These are phyloP conservation scores for Citrus trifoliata DNA, from an alignment of 345 rosid genomes.

Conservation along the genomic window DNA sequence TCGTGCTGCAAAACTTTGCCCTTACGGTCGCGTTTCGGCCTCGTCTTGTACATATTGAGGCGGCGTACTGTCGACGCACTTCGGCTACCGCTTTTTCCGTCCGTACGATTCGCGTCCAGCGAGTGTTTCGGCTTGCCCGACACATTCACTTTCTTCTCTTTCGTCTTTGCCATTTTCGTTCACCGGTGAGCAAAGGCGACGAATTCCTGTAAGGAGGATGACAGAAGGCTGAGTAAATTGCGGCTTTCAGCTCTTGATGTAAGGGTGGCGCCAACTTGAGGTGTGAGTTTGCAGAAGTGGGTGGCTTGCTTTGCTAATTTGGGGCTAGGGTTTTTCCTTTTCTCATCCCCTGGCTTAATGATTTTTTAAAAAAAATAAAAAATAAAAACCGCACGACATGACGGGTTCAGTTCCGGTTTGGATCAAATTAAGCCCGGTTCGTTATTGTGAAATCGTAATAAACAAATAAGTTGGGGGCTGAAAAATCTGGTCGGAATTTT, in stretches of 20 bases:
- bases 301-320: not conserved
- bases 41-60: constrained; percentile 75
- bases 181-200: not conserved
- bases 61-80: constrained; percentile 79
- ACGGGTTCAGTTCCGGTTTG: too few species aligned
- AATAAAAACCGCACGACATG: too few species aligned
- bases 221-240: not conserved
- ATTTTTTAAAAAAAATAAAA: too few species aligned
- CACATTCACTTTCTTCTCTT: constrained; percentile 66
- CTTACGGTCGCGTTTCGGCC: constrained; percentile 52
- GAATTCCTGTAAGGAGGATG: not conserved
- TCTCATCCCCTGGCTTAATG: not conserved
- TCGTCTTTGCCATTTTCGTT: constrained; percentile 36
- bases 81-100: constrained; percentile 47
- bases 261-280: too few species aligned
- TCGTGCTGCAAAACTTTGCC: constrained; percentile 69
- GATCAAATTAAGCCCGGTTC: too few species aligned
- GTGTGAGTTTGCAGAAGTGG: not conserved
- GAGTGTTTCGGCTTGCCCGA: constrained; percentile 94
- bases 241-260: too few species aligned
- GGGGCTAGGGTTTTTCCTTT: not conserved
- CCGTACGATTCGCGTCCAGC: constrained; percentile 73
- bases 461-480: too few species aligned
- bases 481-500: too few species aligned
- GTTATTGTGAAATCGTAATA: too few species aligned